Percentiles rank a stretch among this genome's conserved stretches.
These are phyloP conservation scores for Russula ochroleuca DNA, from an alignment of 768 basidiomycete species.

Conservation along the genomic window DNA sequence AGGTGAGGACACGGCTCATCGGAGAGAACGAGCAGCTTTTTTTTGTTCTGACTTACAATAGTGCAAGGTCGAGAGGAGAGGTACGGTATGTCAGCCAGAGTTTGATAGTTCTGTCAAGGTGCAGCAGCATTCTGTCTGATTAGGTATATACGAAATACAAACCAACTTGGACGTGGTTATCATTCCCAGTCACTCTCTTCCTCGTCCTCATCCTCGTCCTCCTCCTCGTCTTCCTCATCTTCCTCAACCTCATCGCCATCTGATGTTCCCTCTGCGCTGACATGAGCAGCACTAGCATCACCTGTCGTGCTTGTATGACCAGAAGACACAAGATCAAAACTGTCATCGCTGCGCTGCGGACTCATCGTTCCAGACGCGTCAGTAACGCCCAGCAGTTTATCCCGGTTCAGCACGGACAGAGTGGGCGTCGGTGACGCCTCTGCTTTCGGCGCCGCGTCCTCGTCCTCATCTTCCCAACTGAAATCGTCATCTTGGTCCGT, in stretches of 20 bases:
- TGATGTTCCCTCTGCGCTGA: constrained; percentile 1
- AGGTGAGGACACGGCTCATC: constrained; percentile 1
- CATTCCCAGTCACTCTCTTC: constrained; percentile 33
- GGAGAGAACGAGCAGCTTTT: not conserved
- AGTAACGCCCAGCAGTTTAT: constrained; percentile 11
- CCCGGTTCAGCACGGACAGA: not conserved
- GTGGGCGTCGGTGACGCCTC: not conserved
- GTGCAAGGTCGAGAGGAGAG: not conserved
- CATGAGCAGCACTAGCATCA: not conserved
- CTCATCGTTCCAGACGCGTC: constrained; percentile 30
- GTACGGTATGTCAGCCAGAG: not conserved
- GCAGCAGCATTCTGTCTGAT: not conserved
- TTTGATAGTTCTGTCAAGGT: not conserved
- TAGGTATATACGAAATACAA: constrained; percentile 7
- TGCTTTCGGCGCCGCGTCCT: constrained; percentile 41
- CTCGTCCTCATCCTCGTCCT: constrained; percentile 19
- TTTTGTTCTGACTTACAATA: not conserved
- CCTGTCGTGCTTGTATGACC: constrained; percentile 31
- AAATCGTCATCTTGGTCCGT: constrained; percentile 79
- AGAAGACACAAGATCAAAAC: constrained; percentile 38
- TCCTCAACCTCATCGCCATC: constrained; percentile 19
- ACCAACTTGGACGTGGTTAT: not conserved
- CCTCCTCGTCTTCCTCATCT: constrained; percentile 12
- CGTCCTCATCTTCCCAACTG: constrained; percentile 91
- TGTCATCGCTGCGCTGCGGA: constrained; percentile 36